Evolutionary conservation across 768 basidiomycete species (phyloP), one percentile per base, ranked within the genome.

Genomic region (Trametes cubensis): DNA sequence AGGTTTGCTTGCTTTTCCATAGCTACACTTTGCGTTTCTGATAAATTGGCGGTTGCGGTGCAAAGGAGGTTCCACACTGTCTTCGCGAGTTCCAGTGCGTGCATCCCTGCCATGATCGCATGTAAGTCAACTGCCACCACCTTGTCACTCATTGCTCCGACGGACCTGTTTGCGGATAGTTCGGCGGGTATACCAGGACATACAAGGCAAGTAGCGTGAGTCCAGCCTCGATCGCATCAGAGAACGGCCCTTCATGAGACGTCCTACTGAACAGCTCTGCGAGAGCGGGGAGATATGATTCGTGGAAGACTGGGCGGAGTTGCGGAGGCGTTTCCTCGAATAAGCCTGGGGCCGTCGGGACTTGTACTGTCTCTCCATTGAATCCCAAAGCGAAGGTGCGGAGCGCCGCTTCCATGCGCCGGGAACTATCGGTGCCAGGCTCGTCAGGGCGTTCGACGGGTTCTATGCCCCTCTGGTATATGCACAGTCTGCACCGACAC

Each of bases 131-230:
- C 41, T 39, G 17, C 18, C 20, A 25, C n/a, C 21, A 25, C n/a
- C 21, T 41, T 17, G 26, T 39, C 5, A 23, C 38, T 34, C 64
- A 8, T 21, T 25, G 55, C 7, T 34, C 17, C 14, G 34, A 71
- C 81, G 65, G 56, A 90, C 92, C 92, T 25, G 87, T 90, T 66
- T 92, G 89, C n/a, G 91, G 92, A 72, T 91, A 92, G 68, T 88
- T 87, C 2, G 74, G 75, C 1, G 92, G 90, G 67, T 94, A 94
- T 48, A 92, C 77, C 55, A 89, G 69, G 13, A 81, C 68, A 71
- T 93, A 94, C 7, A 90, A 73, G 0, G 86, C 86, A 20, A 91
- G 75, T 15, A 92, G 74, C 1, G 82, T 81, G 40, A 79, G 67
- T 15, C 92, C 90, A 13, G 76, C 72, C 34, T 78, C 69, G 21